A percentile compares a stretch with the other conserved stretches of the same genome.
These are phyloP conservation scores for Epithele typhae DNA, from an alignment of 768 basidiomycete genomes.

Conservation along the genomic window DNA sequence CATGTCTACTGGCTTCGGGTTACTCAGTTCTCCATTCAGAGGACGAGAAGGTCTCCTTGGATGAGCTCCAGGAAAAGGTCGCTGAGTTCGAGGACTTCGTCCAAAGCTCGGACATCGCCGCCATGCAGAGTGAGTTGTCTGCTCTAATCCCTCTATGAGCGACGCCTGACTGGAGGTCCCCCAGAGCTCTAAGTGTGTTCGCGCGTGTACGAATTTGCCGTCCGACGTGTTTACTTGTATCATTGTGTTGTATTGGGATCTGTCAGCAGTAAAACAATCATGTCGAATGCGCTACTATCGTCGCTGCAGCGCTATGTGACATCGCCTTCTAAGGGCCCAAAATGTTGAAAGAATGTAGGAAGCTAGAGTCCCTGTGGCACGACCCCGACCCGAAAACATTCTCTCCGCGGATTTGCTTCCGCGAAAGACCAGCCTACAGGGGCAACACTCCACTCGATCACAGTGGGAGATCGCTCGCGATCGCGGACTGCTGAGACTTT, in stretches of 20 bases:
- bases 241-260: slow-evolving; percentile 4
- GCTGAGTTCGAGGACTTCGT: slow-evolving; percentile 82
- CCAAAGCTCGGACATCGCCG: slow-evolving; percentile 88
- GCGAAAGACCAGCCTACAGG: too few species aligned
- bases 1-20: slow-evolving; percentile 43
- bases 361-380: too few species aligned
- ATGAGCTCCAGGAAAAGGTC: slow-evolving; percentile 91
- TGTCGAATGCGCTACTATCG: too few species aligned
- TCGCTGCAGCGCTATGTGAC: too few species aligned
- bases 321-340: too few species aligned
- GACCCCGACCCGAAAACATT: too few species aligned
- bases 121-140: slow-evolving; percentile 77
- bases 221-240: slow-evolving; percentile 3
- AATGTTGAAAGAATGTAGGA: too few species aligned
- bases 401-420: too few species aligned
- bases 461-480: too few species aligned
- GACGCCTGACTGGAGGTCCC: neutral
- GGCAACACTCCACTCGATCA: too few species aligned
- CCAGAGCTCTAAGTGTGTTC: slow-evolving; percentile 13
- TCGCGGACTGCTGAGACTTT: too few species aligned
- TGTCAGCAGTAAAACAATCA: too few species aligned
- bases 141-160: neutral
- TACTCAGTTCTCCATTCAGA: slow-evolving; percentile 40
- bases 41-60: slow-evolving; percentile 92
- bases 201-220: neutral